These are phyloP conservation scores for Boletus tomentosulus DNA, from an alignment of 768 basidiomycete species.

Conservation along the genomic window DNA sequence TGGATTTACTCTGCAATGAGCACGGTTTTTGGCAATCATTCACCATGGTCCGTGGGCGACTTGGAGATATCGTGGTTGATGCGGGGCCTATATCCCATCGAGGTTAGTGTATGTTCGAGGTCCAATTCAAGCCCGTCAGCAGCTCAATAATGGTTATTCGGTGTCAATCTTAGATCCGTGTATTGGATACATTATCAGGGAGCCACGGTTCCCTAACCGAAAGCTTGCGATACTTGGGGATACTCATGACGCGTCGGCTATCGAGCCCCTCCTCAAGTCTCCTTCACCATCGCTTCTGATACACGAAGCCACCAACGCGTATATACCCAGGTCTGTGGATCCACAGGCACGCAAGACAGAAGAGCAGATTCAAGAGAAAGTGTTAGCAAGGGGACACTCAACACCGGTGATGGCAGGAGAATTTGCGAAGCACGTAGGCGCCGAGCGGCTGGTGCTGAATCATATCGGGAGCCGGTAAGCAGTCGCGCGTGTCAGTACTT, in stretches of 20 bases:
- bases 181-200: conserved; percentile 72
- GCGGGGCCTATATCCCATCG: conserved; percentile 77
- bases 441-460: conserved; percentile 65
- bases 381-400: conserved; percentile 71
- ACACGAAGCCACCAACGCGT: conserved; percentile 83
- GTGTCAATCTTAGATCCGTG: conserved; percentile 57
- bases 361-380: conserved; percentile 43
- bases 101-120: conserved; percentile 39
- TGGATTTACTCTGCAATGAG: conserved; percentile 48
- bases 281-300: conserved; percentile 62
- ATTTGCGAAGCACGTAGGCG: conserved; percentile 61
- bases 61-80: conserved; percentile 51
- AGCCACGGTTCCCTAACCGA: conserved; percentile 45
- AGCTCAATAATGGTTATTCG: not conserved
- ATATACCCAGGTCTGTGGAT: conserved; percentile 56
- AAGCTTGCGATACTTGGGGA: conserved; percentile 79
- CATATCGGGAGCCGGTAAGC: conserved; percentile 69
- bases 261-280: conserved; percentile 51
- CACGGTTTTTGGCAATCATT: conserved; percentile 69
- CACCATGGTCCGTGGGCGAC: conserved; percentile 34
- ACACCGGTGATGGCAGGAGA: conserved; percentile 73
- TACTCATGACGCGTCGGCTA: conserved; percentile 58
- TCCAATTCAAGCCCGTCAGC: not conserved
- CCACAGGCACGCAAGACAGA: conserved; percentile 40
- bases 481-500: not conserved